Evolutionary conservation across 257 asterid genomes (phyloP).

Genomic region (Parsonsia alboflavescens): DNA sequence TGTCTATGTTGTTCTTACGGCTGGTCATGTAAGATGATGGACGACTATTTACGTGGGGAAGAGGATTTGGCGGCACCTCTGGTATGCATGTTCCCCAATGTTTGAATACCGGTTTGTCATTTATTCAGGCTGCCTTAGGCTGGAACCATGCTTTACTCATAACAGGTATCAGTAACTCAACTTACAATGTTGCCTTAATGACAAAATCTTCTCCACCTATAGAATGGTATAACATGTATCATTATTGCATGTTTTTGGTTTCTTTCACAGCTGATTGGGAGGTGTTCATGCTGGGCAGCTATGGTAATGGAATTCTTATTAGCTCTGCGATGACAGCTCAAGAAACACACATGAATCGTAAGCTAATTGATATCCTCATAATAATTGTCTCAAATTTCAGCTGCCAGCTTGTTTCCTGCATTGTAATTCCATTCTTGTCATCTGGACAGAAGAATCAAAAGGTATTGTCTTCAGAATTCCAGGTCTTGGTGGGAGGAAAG

Average conservation of each 20-base stretch:
- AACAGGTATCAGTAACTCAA: conserved; percentile 34
- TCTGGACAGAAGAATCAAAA: conserved; percentile 28
- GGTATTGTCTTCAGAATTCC: conserved; percentile 26
- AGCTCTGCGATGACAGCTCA: conserved; percentile 28
- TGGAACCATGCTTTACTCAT: conserved; percentile 82
- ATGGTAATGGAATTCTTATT: conserved; percentile 64
- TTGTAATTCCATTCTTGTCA: background rate
- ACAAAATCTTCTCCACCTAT: background rate
- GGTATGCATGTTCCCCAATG: conserved; percentile 40
- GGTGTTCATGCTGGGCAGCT: conserved; percentile 66
- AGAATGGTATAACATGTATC: background rate
- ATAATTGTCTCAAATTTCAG: background rate
- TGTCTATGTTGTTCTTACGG: conserved; percentile 1
- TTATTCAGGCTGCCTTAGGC: conserved; percentile 62
- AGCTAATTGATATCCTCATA: conserved; percentile 7
- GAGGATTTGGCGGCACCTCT: conserved; percentile 53
- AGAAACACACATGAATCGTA: conserved; percentile 28
- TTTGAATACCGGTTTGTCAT: conserved; percentile 24
- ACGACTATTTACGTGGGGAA: conserved; percentile 74
- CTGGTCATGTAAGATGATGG: conserved; percentile 45
- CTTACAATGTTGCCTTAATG: background rate
- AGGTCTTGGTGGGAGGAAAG: conserved; percentile 31
- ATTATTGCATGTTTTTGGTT: background rate
- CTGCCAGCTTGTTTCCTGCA: background rate
- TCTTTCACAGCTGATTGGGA: conserved; percentile 44